phyloP scores from a whole-genome alignment of 2,329 filamentous ascomycete species.

The Teratosphaeria viscida region DNA sequence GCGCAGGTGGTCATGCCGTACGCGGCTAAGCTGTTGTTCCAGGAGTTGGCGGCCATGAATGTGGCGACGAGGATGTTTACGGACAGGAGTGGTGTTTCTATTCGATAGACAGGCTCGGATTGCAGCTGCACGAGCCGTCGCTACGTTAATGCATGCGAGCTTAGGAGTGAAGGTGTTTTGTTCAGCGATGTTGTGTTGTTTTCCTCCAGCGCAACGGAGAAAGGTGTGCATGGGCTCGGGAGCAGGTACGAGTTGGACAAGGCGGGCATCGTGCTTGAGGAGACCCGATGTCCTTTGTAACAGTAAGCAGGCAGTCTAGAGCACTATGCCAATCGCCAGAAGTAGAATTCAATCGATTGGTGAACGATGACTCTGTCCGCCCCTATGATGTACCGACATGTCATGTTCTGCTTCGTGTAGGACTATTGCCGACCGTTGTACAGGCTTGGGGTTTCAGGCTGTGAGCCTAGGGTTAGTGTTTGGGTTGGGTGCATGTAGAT shows the following conservation, averaged over 20 bases:
- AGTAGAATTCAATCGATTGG: neutral
- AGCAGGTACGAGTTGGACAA: neutral
- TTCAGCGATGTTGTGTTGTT: neutral
- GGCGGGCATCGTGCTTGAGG: neutral
- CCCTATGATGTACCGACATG: no score
- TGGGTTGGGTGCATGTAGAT: neutral
- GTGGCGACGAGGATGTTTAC: constrained; percentile 97
- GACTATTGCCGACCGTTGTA: neutral
- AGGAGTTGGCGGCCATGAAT: constrained; percentile 96
- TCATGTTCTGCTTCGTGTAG: no score
- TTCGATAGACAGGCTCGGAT: constrained; percentile 8
- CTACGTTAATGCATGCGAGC: no score
- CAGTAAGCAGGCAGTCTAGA: neutral
- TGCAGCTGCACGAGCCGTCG: no score
- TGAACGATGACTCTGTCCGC: neutral
- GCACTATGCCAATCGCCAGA: neutral
- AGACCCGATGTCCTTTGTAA: neutral
- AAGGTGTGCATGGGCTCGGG: neutral
- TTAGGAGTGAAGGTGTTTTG: neutral
- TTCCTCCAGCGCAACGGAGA: neutral
- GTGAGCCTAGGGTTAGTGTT: neutral
- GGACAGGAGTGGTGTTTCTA: constrained; percentile 22
- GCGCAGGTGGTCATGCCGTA: constrained; percentile 97
- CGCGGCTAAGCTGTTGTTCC: constrained; percentile 94
- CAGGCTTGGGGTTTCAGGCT: neutral